Conservation (phyloP, 2,329 filamentous ascomycete species). For the Xylariaceae sp. region DNA sequence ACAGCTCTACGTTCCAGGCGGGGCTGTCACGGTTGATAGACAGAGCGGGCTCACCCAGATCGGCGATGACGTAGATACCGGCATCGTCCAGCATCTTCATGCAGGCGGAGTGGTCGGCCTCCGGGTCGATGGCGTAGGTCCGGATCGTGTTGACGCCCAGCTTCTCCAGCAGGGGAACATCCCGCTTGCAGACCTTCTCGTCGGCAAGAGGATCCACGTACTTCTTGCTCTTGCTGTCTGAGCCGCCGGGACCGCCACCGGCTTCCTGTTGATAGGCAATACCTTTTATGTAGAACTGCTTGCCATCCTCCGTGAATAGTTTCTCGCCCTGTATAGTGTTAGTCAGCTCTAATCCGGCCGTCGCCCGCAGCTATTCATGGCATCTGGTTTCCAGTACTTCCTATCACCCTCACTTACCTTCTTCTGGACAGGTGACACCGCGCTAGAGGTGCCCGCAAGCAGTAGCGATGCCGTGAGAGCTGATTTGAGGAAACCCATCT, state of each 20-base stretch:
- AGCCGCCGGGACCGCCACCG: constrained; percentile 45
- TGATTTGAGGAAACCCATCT: constrained; percentile 36
- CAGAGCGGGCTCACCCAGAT: constrained; percentile 68
- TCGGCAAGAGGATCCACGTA: constrained; percentile 74
- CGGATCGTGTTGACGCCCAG: constrained; percentile 75
- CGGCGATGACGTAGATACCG: constrained; percentile 78
- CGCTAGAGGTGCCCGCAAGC: constrained; percentile 30
- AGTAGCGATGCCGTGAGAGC: constrained; percentile 34
- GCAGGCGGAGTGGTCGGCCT: constrained; percentile 66
- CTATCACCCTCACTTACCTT: constrained; percentile 28
- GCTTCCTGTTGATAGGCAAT: constrained; percentile 75
- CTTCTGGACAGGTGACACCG: constrained; percentile 38
- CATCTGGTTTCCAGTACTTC: not conserved
- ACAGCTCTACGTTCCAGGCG: constrained; percentile 69
- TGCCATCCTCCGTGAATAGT: constrained; percentile 71
- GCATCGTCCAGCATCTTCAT: constrained; percentile 70
- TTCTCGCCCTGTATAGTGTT: constrained; percentile 33
- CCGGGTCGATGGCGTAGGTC: constrained; percentile 75
- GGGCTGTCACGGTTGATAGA: constrained; percentile 73
- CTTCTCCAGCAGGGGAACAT: constrained; percentile 68
- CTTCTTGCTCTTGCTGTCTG: constrained; percentile 37
- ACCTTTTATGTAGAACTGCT: constrained; percentile 65
- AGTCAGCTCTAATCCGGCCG: not conserved
- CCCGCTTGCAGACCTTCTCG: constrained; percentile 63
- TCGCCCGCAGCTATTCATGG: too few species aligned